These are phyloP conservation scores for Prunus persica DNA, from an alignment of 306 rosid genomes.

Conservation along the genomic window Prunus_persica_NCBIv2 NC_034009.1:39344001-39344500, in stretches of 20 bases:
- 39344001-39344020: neutral
- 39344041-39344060: neutral
- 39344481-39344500: conserved; percentile 20
- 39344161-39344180: conserved; percentile 5
- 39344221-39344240: neutral
- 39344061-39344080: neutral
- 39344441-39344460: conserved; percentile 4
- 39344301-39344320: conserved; percentile 1
- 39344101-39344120: neutral
- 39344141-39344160: conserved; percentile 13
- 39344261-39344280: conserved; percentile 6
- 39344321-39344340: neutral
- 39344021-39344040: neutral
- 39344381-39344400: neutral
- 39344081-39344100: neutral
- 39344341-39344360: neutral
- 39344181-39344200: neutral
- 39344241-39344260: conserved; percentile 5
- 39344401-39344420: neutral
- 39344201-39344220: neutral
- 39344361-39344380: neutral
- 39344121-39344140: neutral
- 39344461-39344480: conserved; percentile 22
- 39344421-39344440: neutral
- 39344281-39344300: conserved; percentile 33